Evolutionary conservation across 805 yeast species (phyloP).

Genomic region (Cyberlindnera bimundalis): DNA sequence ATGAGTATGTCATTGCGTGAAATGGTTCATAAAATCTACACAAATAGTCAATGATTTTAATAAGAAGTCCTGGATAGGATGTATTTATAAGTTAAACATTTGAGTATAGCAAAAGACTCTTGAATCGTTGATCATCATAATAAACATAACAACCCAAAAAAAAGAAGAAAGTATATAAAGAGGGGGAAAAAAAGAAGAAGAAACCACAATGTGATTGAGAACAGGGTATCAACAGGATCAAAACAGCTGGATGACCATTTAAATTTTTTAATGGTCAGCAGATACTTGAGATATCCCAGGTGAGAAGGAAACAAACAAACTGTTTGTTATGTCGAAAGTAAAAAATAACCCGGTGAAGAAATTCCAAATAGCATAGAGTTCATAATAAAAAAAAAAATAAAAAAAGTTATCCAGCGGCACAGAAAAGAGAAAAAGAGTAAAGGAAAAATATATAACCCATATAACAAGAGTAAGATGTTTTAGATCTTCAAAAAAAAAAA

Average conservation of each 20-base stretch:
- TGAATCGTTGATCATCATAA: not conserved
- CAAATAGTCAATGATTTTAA: too few species aligned
- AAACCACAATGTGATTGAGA: not conserved
- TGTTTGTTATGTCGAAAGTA: constrained; percentile 1
- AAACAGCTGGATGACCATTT: not conserved
- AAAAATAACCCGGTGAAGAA: constrained; percentile 1
- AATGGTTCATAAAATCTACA: too few species aligned
- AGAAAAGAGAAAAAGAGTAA: not conserved
- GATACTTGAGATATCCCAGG: not conserved
- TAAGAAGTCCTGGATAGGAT: too few species aligned
- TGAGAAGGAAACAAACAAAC: not conserved
- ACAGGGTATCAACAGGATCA: not conserved
- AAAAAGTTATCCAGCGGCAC: not conserved
- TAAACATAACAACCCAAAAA: not conserved
- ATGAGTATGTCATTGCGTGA: too few species aligned
- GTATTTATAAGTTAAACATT: not conserved
- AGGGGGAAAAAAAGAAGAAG: not conserved
- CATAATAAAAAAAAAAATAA: not conserved
- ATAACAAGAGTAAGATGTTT: too few species aligned
- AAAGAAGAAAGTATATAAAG: not conserved
- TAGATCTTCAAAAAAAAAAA: too few species aligned
- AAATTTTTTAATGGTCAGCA: not conserved
- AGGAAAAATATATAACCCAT: not conserved
- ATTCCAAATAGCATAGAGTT: too few species aligned
- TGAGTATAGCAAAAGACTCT: not conserved